Conservation (phyloP, 441 rosid species). For the Jatropha multifida region DNA sequence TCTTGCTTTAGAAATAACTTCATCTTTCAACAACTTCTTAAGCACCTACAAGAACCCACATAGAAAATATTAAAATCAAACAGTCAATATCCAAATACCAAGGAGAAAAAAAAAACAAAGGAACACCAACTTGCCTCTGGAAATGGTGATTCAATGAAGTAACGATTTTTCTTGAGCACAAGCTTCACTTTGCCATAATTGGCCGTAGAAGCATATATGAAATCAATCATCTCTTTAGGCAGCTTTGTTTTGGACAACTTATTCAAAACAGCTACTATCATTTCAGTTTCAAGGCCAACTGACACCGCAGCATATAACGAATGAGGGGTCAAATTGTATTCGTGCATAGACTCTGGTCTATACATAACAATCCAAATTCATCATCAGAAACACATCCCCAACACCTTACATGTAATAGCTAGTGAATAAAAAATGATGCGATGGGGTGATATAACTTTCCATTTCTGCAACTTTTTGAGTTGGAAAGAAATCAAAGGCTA, state of each 20-base stretch:
- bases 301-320: conserved; percentile 94
- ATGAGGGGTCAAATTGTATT: conserved; percentile 89
- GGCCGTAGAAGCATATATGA: conserved; percentile 78
- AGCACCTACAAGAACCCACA: conserved; percentile 55
- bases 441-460: not conserved
- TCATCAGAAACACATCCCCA: conserved; percentile 1
- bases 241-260: conserved; percentile 90
- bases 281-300: conserved; percentile 91
- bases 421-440: too few species aligned
- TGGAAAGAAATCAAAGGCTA: conserved; percentile 11
- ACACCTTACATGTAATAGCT: not conserved
- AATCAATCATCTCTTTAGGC: conserved; percentile 84
- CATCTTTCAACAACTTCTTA: conserved; percentile 75
- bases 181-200: conserved; percentile 97
- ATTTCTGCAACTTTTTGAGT: not conserved
- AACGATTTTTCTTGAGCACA: conserved; percentile 85
- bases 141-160: conserved; percentile 83
- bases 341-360: conserved; percentile 98
- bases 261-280: conserved; percentile 72
- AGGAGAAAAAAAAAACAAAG: not conserved
- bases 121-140: conserved; percentile 58
- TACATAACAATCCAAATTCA: conserved; percentile 13
- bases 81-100: conserved; percentile 1
- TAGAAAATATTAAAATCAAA: not conserved
- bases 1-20: conserved; percentile 65